Evolutionary conservation across 2,329 filamentous ascomycete genomes (phyloP).

Genomic region (Botrytis aclada): DNA sequence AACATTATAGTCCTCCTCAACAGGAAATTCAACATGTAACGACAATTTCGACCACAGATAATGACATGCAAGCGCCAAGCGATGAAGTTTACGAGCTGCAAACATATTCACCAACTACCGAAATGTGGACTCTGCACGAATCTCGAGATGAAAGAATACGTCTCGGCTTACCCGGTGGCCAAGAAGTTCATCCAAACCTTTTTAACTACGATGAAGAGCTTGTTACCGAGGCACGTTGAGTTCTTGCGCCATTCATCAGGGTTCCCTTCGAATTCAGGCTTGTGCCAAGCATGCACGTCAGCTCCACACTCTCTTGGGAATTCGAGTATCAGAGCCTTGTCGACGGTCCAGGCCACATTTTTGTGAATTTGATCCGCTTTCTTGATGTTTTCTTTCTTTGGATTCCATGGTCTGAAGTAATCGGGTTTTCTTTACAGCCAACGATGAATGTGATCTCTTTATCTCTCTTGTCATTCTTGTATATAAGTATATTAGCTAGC

Average conservation of each 20-base stretch:
- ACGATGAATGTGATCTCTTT: background rate
- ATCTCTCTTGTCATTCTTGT: background rate
- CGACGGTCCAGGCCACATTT: background rate
- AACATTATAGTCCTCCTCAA: background rate
- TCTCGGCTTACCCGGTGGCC: background rate
- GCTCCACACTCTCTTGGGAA: background rate
- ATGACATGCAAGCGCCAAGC: background rate
- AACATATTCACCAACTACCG: background rate
- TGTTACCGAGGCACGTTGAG: background rate
- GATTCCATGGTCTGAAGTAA: background rate
- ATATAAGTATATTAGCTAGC: background rate
- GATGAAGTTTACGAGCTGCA: background rate
- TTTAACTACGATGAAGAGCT: background rate
- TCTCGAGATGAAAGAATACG: constrained; percentile 10
- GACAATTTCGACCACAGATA: background rate
- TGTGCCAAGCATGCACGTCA: background rate
- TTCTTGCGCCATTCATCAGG: background rate
- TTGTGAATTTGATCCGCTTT: no score
- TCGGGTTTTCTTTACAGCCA: background rate
- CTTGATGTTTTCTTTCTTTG: background rate
- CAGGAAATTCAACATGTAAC: background rate
- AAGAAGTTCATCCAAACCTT: background rate
- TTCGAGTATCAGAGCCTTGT: background rate
- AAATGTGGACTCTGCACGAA: background rate
- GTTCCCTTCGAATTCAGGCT: background rate